phyloP scores from a whole-genome alignment of 768 basidiomycete genomes.

The Paxillus ammoniavirescens region DNA sequence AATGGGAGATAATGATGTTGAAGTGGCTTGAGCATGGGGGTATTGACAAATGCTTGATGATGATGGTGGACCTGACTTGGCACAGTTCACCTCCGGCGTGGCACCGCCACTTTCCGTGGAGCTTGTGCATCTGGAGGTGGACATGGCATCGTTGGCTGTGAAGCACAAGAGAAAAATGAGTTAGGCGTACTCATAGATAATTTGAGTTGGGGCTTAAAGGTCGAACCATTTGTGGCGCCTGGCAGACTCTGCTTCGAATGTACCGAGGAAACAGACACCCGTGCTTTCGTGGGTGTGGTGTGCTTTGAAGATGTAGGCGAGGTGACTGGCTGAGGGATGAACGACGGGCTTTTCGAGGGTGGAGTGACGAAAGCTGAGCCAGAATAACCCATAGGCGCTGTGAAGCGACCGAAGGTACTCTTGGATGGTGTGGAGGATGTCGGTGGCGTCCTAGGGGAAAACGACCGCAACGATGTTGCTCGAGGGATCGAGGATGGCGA shows the following conservation, averaged over 20 bases:
- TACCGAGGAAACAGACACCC: slow-evolving; percentile 36
- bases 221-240: slow-evolving; percentile 57
- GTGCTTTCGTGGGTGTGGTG: slow-evolving; percentile 32
- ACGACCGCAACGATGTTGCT: slow-evolving; percentile 35
- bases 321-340: slow-evolving; percentile 59
- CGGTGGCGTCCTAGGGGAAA: slow-evolving; percentile 27
- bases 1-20: slow-evolving; percentile 45
- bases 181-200: slow-evolving; percentile 56
- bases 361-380: slow-evolving; percentile 43
- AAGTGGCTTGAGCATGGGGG: slow-evolving; percentile 25
- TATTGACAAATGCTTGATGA: slow-evolving; percentile 24
- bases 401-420: slow-evolving; percentile 26
- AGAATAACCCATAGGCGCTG: slow-evolving; percentile 22
- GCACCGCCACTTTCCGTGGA: slow-evolving; percentile 24
- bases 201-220: slow-evolving; percentile 49
- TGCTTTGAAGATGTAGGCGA: slow-evolving; percentile 41
- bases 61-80: slow-evolving; percentile 14
- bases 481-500: slow-evolving; percentile 57
- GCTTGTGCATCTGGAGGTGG: slow-evolving; percentile 40
- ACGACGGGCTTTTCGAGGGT: slow-evolving; percentile 53
- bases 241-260: slow-evolving; percentile 21
- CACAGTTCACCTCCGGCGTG: slow-evolving; percentile 30
- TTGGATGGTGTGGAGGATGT: slow-evolving; percentile 36
- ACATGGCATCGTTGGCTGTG: slow-evolving; percentile 30
- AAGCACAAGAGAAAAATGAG: slow-evolving; percentile 43